Conservation (phyloP, 2,329 filamentous ascomycete species). For the Diaporthe longicolla region DNA sequence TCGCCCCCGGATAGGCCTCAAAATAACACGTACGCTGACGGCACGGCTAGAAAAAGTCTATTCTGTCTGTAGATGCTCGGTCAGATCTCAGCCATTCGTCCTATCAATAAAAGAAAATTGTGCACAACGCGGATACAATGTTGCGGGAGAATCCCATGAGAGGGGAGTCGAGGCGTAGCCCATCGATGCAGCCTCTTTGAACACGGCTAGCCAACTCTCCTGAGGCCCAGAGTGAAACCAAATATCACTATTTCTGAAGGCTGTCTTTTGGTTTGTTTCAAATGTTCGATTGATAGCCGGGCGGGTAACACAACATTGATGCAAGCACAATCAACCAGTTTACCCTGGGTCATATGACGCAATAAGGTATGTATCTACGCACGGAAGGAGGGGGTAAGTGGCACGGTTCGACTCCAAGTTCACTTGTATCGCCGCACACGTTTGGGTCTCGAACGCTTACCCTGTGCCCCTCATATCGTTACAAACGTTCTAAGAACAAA, state of each 20-base stretch:
- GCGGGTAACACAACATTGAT: background rate
- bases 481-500: background rate
- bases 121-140: no score
- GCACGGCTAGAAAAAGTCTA: background rate
- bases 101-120: background rate
- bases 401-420: slow-evolving; percentile 1
- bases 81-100: background rate
- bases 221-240: background rate
- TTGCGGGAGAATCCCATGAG: background rate
- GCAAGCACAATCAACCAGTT: background rate
- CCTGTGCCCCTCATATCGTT: no score
- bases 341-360: slow-evolving; percentile 1
- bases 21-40: background rate
- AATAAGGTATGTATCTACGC: no score
- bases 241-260: background rate
- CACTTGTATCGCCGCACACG: background rate
- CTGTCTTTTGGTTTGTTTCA: background rate
- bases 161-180: background rate
- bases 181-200: background rate
- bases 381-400: background rate
- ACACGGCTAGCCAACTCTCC: background rate
- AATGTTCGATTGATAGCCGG: background rate
- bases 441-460: background rate
- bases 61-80: no score
- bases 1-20: background rate